Evolutionary conservation across 805 yeast species (phyloP).

Genomic region (Candida takata): DNA sequence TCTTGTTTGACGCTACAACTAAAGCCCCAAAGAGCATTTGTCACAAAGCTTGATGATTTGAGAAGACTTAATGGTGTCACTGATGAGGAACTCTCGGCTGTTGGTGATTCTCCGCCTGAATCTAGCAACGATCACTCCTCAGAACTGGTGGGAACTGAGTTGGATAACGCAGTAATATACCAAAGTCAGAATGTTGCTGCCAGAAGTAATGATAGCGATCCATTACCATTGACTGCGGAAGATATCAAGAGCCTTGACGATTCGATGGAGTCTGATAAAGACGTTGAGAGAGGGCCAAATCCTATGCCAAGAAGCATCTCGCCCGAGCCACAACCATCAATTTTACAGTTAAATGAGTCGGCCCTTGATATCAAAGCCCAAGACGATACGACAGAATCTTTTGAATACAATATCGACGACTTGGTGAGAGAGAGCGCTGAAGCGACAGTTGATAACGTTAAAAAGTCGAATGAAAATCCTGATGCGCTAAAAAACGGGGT

Average conservation of each 20-base stretch:
- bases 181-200: neutral
- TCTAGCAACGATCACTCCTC: neutral
- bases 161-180: neutral
- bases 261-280: neutral
- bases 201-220: neutral
- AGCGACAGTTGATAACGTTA: too few species aligned
- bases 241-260: neutral
- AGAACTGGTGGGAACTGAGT: neutral
- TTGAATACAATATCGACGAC: too few species aligned
- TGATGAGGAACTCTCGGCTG: neutral
- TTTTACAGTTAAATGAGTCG: too few species aligned
- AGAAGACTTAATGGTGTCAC: conserved; percentile 1
- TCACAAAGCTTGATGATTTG: conserved; percentile 10
- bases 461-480: too few species aligned
- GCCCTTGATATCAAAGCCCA: too few species aligned
- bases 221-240: neutral
- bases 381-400: too few species aligned
- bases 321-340: too few species aligned
- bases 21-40: conserved; percentile 11
- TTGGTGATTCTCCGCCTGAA: neutral
- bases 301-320: too few species aligned
- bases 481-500: too few species aligned
- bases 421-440: too few species aligned
- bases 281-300: neutral
- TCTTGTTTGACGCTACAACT: conserved; percentile 11